Conservation (phyloP, 176 grass and related monocot species). For the Oryza glaberrima region DNA sequence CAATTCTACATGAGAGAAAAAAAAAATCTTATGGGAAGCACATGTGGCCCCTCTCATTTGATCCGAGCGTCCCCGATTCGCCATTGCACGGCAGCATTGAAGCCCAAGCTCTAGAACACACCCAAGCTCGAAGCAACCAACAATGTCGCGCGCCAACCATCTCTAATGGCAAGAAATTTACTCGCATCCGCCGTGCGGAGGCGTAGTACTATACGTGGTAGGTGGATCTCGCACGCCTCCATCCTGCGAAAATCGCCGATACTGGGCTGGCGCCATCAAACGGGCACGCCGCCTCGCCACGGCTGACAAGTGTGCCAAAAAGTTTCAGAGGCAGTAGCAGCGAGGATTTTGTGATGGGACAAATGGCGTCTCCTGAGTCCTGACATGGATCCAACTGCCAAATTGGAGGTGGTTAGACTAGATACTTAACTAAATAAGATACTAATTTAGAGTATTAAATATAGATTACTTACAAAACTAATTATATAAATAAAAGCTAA, state of each 20-base stretch:
- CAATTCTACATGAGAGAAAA: too few relatives aligned
- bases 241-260: background rate
- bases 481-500: too few relatives aligned
- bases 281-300: background rate
- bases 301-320: background rate
- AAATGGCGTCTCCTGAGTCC: slow-evolving; percentile 18
- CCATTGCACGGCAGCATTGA: background rate
- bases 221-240: background rate
- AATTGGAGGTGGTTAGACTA: background rate
- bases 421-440: too few relatives aligned
- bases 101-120: background rate
- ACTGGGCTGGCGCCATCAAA: background rate
- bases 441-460: too few relatives aligned
- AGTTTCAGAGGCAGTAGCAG: background rate
- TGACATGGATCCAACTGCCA: background rate
- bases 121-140: background rate
- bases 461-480: too few relatives aligned
- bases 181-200: background rate
- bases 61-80: too few relatives aligned
- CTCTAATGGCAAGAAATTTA: background rate
- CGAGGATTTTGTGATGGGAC: background rate
- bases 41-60: too few relatives aligned
- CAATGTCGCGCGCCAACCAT: slow-evolving; percentile 9
- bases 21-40: too few relatives aligned
- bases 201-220: background rate